These are phyloP conservation scores for Amborella trichopoda DNA, from an alignment of 164 flowering plant species.

Conservation along the genomic window DNA sequence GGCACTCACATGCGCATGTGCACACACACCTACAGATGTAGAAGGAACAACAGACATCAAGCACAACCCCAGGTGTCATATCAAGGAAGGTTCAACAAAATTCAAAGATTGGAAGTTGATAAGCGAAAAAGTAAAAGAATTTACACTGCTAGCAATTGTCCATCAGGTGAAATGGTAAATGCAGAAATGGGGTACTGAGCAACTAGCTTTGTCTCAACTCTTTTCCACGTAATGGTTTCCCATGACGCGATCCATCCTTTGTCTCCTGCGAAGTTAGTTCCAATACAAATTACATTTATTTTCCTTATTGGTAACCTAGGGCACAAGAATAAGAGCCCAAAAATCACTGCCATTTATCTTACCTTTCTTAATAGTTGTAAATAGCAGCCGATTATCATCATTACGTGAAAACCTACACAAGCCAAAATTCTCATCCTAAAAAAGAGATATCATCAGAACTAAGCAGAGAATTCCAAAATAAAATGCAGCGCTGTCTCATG, in stretches of 20 bases:
- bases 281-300: constrained; percentile 1
- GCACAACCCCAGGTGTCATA: background rate
- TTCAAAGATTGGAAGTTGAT: background rate
- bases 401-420: constrained; percentile 65
- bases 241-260: constrained; percentile 64
- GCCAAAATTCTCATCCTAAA: constrained; percentile 70
- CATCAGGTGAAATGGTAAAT: constrained; percentile 69
- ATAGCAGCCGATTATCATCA: constrained; percentile 36
- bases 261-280: constrained; percentile 24
- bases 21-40: too few relatives aligned
- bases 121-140: background rate
- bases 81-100: too few relatives aligned
- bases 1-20: too few relatives aligned
- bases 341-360: constrained; percentile 3
- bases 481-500: background rate
- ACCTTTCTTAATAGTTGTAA: constrained; percentile 61
- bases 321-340: background rate
- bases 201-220: constrained; percentile 43
- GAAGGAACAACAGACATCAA: background rate
- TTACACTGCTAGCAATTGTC: constrained; percentile 77
- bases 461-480: background rate
- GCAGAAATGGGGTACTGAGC: constrained; percentile 57
- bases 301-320: background rate
- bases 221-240: constrained; percentile 64
- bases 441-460: background rate